Evolutionary conservation across 306 rosid species (phyloP), one percentile per base, ranked within the genome.

Genomic region (Begonia masoniana): DNA sequence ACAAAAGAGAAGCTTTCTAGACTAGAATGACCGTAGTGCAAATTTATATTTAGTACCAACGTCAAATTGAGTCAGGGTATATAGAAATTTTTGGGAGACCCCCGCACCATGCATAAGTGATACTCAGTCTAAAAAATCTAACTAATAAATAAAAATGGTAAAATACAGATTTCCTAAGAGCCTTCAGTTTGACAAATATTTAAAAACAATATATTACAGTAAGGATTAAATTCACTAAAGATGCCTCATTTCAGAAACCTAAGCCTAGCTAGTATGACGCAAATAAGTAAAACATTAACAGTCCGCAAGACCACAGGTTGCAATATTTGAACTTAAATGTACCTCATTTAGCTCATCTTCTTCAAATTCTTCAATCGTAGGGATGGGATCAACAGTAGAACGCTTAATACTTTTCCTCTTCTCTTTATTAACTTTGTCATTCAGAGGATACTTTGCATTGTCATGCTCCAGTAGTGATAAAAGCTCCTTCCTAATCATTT

Each of bases 361-460:
- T 58, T 77, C 86, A 79, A 77, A 79, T 58, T 82, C 97, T 41
- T 84, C 95, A 46, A 88, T 82, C 50, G 51, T 72, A 47, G 97
- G 86, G 66, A 88, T 50, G 52, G 26, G 31, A 63, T 58, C 58
- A 50, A 43, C 17, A 47, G 84, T 76, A 56, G 67, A 59, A 49
- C 82, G 88, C 64, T 72, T 84, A 14, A 57, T 43, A 52, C 82
- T 79, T 68, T 76, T 88, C 79, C 71, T 88, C 71, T 70, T 88
- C 73, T 83, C 88, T 70, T 82, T 88, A 55, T 61, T 77, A 26
- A 45, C 63, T 66, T 67, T 77, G 59, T 79, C 94, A 54, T 85
- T 80, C 6, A 88, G 69, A 4, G 88, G 93, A 62, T 88, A 88
- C 71, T 84, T 88, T 13, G 82, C 88, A 72, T 79, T 88, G 65